These are phyloP conservation scores for Cenchrus purpureus DNA, from an alignment of 176 grass and related monocot species.

Conservation along the genomic window DNA sequence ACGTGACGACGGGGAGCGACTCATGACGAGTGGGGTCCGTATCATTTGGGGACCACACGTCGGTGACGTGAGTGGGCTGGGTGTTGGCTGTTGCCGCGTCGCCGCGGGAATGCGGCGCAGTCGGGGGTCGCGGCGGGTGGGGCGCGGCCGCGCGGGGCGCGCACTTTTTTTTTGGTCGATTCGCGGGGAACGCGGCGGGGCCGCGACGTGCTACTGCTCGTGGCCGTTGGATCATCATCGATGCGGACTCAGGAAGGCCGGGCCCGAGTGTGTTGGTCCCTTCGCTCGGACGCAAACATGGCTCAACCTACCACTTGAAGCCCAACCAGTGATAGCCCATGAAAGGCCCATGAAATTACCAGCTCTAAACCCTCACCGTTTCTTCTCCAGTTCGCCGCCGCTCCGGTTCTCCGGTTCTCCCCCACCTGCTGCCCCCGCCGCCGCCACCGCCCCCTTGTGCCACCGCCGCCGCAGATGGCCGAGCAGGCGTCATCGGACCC, in stretches of 20 bases:
- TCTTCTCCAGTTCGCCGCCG: background rate
- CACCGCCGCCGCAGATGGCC: constrained; percentile 35
- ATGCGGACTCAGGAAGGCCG: background rate
- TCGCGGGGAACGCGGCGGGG: background rate
- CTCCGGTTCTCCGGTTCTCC: background rate
- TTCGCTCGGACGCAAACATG: background rate
- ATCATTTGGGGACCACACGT: background rate
- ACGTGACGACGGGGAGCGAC: too few species aligned
- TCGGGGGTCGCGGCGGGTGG: background rate
- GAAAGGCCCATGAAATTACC: background rate
- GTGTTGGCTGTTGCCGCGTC: background rate
- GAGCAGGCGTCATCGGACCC: constrained; percentile 24
- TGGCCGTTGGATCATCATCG: constrained; percentile 11
- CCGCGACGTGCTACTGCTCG: background rate
- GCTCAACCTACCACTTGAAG: background rate
- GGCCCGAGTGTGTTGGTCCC: background rate
- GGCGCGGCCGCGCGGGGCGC: background rate
- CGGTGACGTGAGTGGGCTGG: background rate
- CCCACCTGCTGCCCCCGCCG: background rate
- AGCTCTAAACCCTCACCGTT: background rate
- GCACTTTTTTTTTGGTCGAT: constrained; percentile 13
- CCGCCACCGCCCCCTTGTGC: background rate
- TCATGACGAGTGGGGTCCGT: background rate
- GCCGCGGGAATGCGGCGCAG: constrained; percentile 23
- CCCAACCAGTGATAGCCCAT: background rate